Conservation (phyloP, 2,329 filamentous ascomycete species). For the Shiraia sp. region DNA sequence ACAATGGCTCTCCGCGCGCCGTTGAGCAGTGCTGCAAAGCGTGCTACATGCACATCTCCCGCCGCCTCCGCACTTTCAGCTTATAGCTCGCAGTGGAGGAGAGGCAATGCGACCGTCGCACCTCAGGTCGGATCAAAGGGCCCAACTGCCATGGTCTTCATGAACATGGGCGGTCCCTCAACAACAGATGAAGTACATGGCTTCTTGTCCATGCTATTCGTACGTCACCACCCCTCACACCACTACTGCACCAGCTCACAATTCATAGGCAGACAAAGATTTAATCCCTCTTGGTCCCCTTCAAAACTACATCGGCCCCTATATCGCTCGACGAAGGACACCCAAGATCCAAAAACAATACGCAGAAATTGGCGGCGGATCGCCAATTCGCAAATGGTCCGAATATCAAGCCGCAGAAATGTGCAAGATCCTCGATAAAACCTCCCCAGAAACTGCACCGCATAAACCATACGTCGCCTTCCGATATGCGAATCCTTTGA, state of each 20-base stretch:
- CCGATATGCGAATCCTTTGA: constrained; percentile 89
- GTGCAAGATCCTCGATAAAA: constrained; percentile 93
- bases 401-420: constrained; percentile 92
- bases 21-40: constrained; percentile 37
- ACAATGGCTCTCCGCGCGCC: constrained; percentile 47
- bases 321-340: constrained; percentile 84
- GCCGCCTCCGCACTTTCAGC: constrained; percentile 33
- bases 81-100: constrained; percentile 41
- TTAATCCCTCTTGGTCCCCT: constrained; percentile 92
- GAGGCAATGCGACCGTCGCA: constrained; percentile 61
- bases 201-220: constrained; percentile 90
- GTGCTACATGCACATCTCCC: constrained; percentile 32
- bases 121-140: constrained; percentile 68
- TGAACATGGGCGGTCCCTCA: constrained; percentile 97
- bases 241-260: constrained; percentile 17
- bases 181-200: constrained; percentile 85
- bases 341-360: constrained; percentile 98
- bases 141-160: constrained; percentile 95
- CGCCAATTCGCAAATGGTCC: constrained; percentile 96
- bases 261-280: constrained; percentile 78
- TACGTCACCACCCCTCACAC: constrained; percentile 52
- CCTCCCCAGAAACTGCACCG: constrained; percentile 89
- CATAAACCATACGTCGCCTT: constrained; percentile 98
- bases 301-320: constrained; percentile 85
- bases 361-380: constrained; percentile 92